These are phyloP conservation scores for Tephrocybe sp. DNA, from an alignment of 768 basidiomycete genomes.

Conservation along the genomic window DNA sequence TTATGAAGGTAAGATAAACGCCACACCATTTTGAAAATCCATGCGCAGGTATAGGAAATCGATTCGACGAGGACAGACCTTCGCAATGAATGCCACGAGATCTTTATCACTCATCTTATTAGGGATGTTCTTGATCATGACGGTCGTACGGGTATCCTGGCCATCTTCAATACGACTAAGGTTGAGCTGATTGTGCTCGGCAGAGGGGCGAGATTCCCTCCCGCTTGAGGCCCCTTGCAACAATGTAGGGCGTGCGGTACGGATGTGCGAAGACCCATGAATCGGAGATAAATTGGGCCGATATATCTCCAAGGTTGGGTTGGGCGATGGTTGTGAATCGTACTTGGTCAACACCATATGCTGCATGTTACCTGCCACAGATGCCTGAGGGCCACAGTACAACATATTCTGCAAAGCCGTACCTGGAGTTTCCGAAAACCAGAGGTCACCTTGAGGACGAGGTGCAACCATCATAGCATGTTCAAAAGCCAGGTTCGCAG, in stretches of 20 bases:
- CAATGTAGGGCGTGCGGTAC: background rate
- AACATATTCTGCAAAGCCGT: conserved; percentile 3
- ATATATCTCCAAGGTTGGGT: conserved; percentile 5
- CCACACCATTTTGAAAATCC: conserved; percentile 79
- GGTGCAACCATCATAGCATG: conserved; percentile 23
- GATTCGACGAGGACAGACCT: conserved; percentile 72
- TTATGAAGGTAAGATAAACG: background rate
- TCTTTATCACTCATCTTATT: conserved; percentile 88
- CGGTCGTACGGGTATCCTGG: conserved; percentile 76
- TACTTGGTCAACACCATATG: conserved; percentile 7
- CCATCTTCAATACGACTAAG: conserved; percentile 74
- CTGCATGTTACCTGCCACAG: conserved; percentile 6
- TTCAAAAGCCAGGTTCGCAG: conserved; percentile 26
- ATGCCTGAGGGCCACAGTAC: conserved; percentile 14
- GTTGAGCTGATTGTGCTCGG: conserved; percentile 53
- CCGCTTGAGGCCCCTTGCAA: conserved; percentile 1
- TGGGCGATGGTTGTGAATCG: conserved; percentile 15
- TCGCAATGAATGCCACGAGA: conserved; percentile 62
- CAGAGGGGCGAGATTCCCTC: conserved; percentile 14
- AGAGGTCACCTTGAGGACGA: conserved; percentile 9
- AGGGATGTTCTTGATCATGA: conserved; percentile 92
- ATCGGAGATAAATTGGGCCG: background rate
- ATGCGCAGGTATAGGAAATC: conserved; percentile 89
- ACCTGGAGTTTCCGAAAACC: conserved; percentile 14
- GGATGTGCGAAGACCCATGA: background rate